Evolutionary conservation across 148 eudicot genomes (phyloP).

Genomic region (Amaranthus cruentus): DNA sequence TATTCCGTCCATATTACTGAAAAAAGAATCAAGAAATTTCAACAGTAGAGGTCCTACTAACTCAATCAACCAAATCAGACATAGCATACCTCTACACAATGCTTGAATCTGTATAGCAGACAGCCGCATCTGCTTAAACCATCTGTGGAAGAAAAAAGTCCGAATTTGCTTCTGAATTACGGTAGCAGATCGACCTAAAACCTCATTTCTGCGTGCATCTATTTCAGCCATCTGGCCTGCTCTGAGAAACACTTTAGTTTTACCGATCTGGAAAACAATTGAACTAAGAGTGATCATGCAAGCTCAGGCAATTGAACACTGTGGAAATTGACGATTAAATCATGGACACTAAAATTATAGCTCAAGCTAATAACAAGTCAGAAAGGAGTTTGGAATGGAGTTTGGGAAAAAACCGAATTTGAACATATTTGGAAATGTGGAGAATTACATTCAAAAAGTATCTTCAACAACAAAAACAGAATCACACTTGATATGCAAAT

Average conservation of each 20-base stretch:
- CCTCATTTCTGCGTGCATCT: slow-evolving; percentile 69
- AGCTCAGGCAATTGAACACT: slow-evolving; percentile 9
- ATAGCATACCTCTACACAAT: slow-evolving; percentile 60
- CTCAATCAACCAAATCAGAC: background rate
- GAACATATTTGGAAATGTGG: too few species aligned
- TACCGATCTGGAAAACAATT: slow-evolving; percentile 66
- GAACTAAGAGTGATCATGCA: slow-evolving; percentile 12
- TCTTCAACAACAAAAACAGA: too few species aligned
- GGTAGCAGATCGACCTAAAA: slow-evolving; percentile 75
- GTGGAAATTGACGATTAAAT: slow-evolving; percentile 1
- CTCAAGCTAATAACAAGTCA: background rate
- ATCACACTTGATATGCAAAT: background rate
- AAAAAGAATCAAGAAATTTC: too few species aligned
- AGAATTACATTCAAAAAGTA: too few species aligned
- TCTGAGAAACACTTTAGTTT: slow-evolving; percentile 90
- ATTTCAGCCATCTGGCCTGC: slow-evolving; percentile 99
- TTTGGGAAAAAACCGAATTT: too few species aligned
- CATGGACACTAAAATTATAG: background rate
- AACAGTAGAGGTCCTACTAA: background rate
- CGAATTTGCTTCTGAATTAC: slow-evolving; percentile 65
- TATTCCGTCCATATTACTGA: too few species aligned
- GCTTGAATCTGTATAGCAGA: slow-evolving; percentile 67
- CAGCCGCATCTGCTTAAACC: slow-evolving; percentile 39
- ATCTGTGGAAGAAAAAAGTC: slow-evolving; percentile 47
- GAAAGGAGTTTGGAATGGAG: too few species aligned